Percentiles rank a stretch among this genome's conserved stretches.
These are phyloP conservation scores for Ophiocordyceps camponoti-floridani DNA, from an alignment of 2,329 filamentous ascomycete genomes.

Conservation along the genomic window DNA sequence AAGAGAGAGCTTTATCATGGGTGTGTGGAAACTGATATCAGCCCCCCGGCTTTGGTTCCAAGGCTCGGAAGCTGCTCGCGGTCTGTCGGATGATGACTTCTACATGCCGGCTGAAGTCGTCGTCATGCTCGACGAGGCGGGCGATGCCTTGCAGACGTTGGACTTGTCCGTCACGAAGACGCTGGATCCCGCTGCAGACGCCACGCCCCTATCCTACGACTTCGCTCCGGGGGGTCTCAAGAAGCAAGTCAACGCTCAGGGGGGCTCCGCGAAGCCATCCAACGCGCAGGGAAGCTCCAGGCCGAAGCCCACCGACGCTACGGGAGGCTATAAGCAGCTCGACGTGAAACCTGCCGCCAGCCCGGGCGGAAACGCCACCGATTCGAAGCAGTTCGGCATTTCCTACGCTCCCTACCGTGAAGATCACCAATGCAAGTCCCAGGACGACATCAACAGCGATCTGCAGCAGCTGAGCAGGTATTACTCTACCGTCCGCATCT, in stretches of 20 bases:
- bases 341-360: not conserved
- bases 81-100: not conserved
- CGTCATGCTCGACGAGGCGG: not conserved
- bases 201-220: too few relatives aligned
- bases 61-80: not conserved
- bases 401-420: constrained; percentile 31
- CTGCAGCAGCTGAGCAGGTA: constrained; percentile 31
- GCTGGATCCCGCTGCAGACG: too few relatives aligned
- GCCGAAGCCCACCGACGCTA: too few relatives aligned
- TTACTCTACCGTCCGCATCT: constrained; percentile 54
- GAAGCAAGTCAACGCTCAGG: too few relatives aligned
- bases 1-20: not conserved
- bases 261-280: too few relatives aligned
- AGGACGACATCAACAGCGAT: constrained; percentile 44
- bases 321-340: not conserved
- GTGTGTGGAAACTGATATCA: not conserved
- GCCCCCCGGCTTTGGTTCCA: not conserved
- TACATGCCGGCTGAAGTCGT: not conserved
- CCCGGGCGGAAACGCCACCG: not conserved
- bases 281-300: too few relatives aligned
- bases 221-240: too few relatives aligned
- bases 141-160: not conserved
- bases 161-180: not conserved
- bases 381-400: constrained; percentile 15
- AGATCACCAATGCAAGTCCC: constrained; percentile 47